Evolutionary conservation across 2,329 filamentous ascomycete genomes (phyloP), one percentile per base, ranked within the genome.

Genomic region (Fusarium denticulatum): DNA sequence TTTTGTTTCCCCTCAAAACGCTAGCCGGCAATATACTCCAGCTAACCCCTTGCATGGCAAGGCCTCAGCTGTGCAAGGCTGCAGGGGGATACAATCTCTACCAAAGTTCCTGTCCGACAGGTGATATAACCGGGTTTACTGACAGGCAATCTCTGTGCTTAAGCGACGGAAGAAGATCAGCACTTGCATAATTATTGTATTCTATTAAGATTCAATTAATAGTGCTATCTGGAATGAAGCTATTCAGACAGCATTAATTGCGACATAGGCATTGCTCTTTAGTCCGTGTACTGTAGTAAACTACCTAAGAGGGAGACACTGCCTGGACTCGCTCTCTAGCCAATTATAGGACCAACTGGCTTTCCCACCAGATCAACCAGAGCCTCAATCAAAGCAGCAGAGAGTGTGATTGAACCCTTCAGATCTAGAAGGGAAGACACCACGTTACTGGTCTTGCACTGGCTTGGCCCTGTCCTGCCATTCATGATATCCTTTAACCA

Each of bases 211-310:
- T n/a, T 8, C 5, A 13, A 26, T 45, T 1, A 11, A 46, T 6
- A 7, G 6, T 15, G 13, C 43, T 15, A 28, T 7, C 1, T 11
- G 4, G 9, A 22, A 15, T 11, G 9, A 28, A 22, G 43, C 24
- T 20, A 30, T 8, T 14, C 3, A 15, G 1, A 28, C 9, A 22
- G 9, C 12, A n/a, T 15, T 4, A 6, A n/a, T 47, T 8, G 10
- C 14, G 10, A 47, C 20, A n/a, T 7, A 16, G 20, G 12, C 45
- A 14, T 20, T 15, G 9, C 9, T 7, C 4, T 11, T 3, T 14
- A 5, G 11, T 4, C 18, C 0, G 1, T 4, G 18, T 45, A 26
- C 16, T 45, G 7, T 45, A 13, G 5, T 22, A 30, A 6, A 46
- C 43, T 22, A 11, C 4, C 9, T 12, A 36, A 36, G 10, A 12